Conservation (phyloP, 75 land plant species). For the Pinus albicaulis region DNA sequence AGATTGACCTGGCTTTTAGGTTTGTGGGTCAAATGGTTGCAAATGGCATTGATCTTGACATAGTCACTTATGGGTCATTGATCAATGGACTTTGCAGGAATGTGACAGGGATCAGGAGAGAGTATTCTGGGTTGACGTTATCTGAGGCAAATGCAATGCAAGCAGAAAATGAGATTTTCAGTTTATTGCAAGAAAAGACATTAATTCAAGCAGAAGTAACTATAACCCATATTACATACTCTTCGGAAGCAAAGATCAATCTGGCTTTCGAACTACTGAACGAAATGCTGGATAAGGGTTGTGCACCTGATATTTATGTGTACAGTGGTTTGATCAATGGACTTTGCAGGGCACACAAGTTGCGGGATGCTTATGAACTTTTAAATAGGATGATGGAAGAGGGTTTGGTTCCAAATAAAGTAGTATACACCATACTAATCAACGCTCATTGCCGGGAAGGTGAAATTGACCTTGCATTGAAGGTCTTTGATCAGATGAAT, state of each 20-base stretch:
- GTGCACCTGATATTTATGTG: constrained; percentile 27
- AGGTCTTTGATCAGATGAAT: constrained; percentile 53
- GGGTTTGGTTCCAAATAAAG: constrained; percentile 40
- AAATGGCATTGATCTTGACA: constrained; percentile 31
- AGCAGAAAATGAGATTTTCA: constrained; percentile 34
- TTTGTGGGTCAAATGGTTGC: constrained; percentile 46
- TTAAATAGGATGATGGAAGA: constrained; percentile 37
- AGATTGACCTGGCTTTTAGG: constrained; percentile 28
- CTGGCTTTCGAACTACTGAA: constrained; percentile 40
- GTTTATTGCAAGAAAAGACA: constrained; percentile 22
- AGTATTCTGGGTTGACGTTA: constrained; percentile 48
- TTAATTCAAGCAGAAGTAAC: constrained; percentile 41
- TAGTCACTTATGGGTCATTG: constrained; percentile 42
- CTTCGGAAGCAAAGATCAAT: constrained; percentile 17
- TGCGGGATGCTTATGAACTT: constrained; percentile 40
- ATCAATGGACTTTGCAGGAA: constrained; percentile 39
- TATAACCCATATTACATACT: constrained; percentile 36
- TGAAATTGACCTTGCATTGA: constrained; percentile 31
- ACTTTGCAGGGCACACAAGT: constrained; percentile 39
- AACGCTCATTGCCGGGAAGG: constrained; percentile 47
- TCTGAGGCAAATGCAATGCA: constrained; percentile 37
- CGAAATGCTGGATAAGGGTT: constrained; percentile 55
- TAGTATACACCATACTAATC: constrained; percentile 35
- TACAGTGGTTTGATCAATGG: constrained; percentile 2
- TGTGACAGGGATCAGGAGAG: constrained; percentile 71